These are phyloP conservation scores for Saccharomycopsis oosterbeekiorum DNA, from an alignment of 805 yeast species.

Conservation along the genomic window DNA sequence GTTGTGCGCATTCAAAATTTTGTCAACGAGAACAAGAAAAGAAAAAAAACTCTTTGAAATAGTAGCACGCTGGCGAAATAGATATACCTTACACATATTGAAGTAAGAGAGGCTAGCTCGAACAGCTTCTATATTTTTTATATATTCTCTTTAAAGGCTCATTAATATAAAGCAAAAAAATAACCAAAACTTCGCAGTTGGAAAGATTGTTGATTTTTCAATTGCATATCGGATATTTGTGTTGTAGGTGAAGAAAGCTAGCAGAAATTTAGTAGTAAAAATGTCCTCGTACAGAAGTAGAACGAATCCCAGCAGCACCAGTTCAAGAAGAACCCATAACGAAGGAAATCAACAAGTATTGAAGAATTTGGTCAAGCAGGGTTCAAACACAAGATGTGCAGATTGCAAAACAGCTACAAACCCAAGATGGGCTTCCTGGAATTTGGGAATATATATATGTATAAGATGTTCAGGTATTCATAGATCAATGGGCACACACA, in stretches of 20 bases:
- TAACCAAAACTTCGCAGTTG: not conserved
- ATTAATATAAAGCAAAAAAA: too few relatives aligned
- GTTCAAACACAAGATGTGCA: slow-evolving; percentile 70
- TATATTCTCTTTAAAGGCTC: not conserved
- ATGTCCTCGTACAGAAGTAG: not conserved
- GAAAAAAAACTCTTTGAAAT: not conserved
- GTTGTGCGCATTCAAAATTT: not conserved
- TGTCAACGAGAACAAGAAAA: not conserved
- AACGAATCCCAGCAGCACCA: not conserved
- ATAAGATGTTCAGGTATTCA: slow-evolving; percentile 95
- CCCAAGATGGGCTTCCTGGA: slow-evolving; percentile 99
- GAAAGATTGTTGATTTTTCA: too few relatives aligned
- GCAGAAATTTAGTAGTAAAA: not conserved
- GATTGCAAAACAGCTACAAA: slow-evolving; percentile 86
- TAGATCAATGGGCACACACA: slow-evolving; percentile 91
- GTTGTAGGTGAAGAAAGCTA: not conserved
- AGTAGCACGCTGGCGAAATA: not conserved
- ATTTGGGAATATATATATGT: slow-evolving; percentile 84
- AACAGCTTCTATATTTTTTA: too few relatives aligned
- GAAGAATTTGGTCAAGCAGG: slow-evolving; percentile 65
- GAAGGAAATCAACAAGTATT: slow-evolving; percentile 46
- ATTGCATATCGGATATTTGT: too few relatives aligned
- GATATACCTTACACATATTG: not conserved
- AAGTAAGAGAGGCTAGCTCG: too few relatives aligned
- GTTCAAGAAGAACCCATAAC: slow-evolving; percentile 6